These are phyloP conservation scores for Sclerotinia trifoliorum DNA, from an alignment of 2,329 filamentous ascomycete species.

Conservation along the genomic window DNA sequence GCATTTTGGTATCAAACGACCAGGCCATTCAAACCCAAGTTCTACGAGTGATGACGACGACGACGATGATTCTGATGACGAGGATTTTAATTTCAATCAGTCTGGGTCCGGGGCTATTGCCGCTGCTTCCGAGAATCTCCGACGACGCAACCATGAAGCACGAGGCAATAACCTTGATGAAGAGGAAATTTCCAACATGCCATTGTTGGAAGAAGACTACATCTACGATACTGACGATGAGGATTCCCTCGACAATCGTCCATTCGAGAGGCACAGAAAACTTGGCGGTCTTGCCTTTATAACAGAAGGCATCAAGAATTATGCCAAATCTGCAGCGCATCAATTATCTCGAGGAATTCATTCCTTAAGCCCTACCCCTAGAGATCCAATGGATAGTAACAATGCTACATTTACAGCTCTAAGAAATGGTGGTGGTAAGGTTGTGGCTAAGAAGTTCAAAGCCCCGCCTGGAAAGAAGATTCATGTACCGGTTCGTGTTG, in stretches of 20 bases:
- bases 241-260: slow-evolving; percentile 71
- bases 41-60: slow-evolving; percentile 77
- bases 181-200: slow-evolving; percentile 69
- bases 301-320: slow-evolving; percentile 53
- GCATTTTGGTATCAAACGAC: slow-evolving; percentile 85
- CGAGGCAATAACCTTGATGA: slow-evolving; percentile 64
- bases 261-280: slow-evolving; percentile 73
- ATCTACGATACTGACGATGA: slow-evolving; percentile 92
- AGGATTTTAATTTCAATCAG: slow-evolving; percentile 35
- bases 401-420: slow-evolving; percentile 57
- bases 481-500: slow-evolving; percentile 90
- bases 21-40: slow-evolving; percentile 70
- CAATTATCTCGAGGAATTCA: slow-evolving; percentile 26
- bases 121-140: slow-evolving; percentile 28
- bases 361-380: slow-evolving; percentile 27
- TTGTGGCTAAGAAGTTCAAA: slow-evolving; percentile 62
- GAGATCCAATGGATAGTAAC: slow-evolving; percentile 22
- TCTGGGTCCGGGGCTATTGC: neutral
- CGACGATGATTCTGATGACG: slow-evolving; percentile 67
- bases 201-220: slow-evolving; percentile 63
- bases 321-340: slow-evolving; percentile 30
- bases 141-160: slow-evolving; percentile 32
- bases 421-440: slow-evolving; percentile 53
- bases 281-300: slow-evolving; percentile 77
- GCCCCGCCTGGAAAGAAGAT: slow-evolving; percentile 86